These are phyloP conservation scores for Oryza meridionalis DNA, from an alignment of 176 grass and related monocot species.

Conservation along the genomic window DNA sequence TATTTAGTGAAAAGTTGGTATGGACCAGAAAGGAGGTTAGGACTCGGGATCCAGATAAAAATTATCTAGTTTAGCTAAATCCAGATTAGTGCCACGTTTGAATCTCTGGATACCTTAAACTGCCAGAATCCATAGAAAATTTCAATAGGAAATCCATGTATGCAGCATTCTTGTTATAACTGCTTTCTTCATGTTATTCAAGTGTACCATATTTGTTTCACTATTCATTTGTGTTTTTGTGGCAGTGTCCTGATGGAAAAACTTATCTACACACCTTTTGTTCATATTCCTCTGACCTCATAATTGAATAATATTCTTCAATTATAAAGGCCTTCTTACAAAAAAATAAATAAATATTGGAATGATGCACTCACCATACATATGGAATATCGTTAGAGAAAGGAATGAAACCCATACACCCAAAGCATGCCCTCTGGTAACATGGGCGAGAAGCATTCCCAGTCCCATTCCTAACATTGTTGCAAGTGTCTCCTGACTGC, in stretches of 20 bases:
- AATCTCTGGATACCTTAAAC: conserved; percentile 18
- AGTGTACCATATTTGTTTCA: neutral
- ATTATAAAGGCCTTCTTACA: neutral
- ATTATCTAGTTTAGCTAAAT: neutral
- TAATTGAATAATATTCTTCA: neutral
- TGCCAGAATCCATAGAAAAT: neutral
- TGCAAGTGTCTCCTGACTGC: conserved; percentile 96
- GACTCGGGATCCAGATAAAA: neutral
- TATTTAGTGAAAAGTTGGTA: neutral
- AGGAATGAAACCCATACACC: conserved; percentile 84
- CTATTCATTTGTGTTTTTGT: neutral
- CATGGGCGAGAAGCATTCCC: conserved; percentile 86
- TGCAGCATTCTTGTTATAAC: neutral
- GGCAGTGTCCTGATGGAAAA: neutral
- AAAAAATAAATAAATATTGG: neutral
- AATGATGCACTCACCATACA: conserved; percentile 72
- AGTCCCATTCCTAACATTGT: conserved; percentile 92
- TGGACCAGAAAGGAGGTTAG: neutral
- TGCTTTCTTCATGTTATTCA: neutral
- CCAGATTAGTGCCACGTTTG: neutral
- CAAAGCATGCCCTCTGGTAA: conserved; percentile 76
- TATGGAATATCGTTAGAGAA: conserved; percentile 90
- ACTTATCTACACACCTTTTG: neutral
- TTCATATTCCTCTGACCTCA: conserved; percentile 8
- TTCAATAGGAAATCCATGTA: conserved; percentile 2